These are phyloP conservation scores for Yarrowia sp. DNA, from an alignment of 805 yeast species.

Conservation along the genomic window DNA sequence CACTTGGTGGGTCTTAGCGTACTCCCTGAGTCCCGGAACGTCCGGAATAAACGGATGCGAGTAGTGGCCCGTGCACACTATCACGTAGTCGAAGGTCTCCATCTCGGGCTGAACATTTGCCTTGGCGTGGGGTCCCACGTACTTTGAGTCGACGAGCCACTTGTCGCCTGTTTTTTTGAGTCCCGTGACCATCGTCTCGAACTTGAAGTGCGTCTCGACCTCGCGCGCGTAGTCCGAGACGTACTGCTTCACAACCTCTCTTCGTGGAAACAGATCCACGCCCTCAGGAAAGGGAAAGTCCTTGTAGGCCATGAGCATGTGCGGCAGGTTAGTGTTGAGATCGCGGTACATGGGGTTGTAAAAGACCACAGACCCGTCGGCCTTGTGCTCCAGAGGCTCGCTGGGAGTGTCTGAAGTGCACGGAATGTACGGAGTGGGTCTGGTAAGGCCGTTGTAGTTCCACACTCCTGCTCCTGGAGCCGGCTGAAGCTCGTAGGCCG, in stretches of 20 bases:
- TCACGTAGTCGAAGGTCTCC: slow-evolving; percentile 54
- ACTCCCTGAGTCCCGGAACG: slow-evolving; percentile 52
- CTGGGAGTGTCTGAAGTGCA: slow-evolving; percentile 35
- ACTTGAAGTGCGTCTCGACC: slow-evolving; percentile 44
- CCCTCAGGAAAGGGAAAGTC: slow-evolving; percentile 49
- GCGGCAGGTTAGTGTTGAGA: slow-evolving; percentile 69
- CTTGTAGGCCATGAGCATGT: slow-evolving; percentile 63
- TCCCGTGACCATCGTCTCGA: slow-evolving; percentile 49
- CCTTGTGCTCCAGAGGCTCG: slow-evolving; percentile 30
- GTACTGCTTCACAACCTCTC: slow-evolving; percentile 62
- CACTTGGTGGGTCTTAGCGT: slow-evolving; percentile 48
- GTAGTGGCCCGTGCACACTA: slow-evolving; percentile 63
- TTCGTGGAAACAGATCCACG: slow-evolving; percentile 54
- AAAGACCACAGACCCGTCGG: slow-evolving; percentile 41
- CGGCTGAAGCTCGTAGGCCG: slow-evolving; percentile 62
- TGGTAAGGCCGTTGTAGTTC: slow-evolving; percentile 50
- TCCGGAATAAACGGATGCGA: slow-evolving; percentile 61
- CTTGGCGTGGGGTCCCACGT: slow-evolving; percentile 1
- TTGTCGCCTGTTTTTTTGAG: slow-evolving; percentile 40
- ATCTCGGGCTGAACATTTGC: slow-evolving; percentile 13
- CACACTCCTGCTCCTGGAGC: slow-evolving; percentile 74
- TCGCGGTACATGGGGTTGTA: slow-evolving; percentile 59
- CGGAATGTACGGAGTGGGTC: slow-evolving; percentile 37
- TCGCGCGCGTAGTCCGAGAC: slow-evolving; percentile 53
- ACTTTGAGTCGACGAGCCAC: slow-evolving; percentile 48